Evolutionary conservation across 2,329 filamentous ascomycete species (phyloP), one percentile per base, ranked within the genome.

Genomic region (Sporothrix pseudoabietina): DNA sequence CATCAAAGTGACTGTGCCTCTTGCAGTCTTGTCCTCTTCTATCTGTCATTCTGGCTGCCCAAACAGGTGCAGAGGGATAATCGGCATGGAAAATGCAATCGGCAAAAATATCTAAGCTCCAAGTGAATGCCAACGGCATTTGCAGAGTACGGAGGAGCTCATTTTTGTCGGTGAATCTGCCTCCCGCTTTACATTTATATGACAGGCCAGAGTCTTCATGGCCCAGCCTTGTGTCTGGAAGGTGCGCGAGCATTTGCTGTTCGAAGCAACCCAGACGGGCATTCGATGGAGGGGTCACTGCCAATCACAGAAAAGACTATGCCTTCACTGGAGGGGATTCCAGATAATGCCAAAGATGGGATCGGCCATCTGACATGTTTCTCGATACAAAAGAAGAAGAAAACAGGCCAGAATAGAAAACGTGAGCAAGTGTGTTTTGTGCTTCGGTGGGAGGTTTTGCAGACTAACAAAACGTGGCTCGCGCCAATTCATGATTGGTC

Each of bases 401-500:
- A 5, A 49, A n/a, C 2, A 41, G 14, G 16, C 2, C 49, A 49
- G 35, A 47, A 68, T 26, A 44, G 19, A 44, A 47, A 68, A 68
- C 41, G 44, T 49, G 65, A 52, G 49, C n/a, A 26, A 7, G 41
- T 47, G 16, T 4, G n/a, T 41, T 22, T 9, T 39, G 7, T 39
- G 57, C 57, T 61, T 39, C 19, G 19, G 35, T 26, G 8, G 19
- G 19, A 61, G 12, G 44, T 32, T 61, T 61, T n/a, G 32, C 16
- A 19, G 32, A 16, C 61, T 26, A 47, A 39, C 39, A 30, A 19
- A 66, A 66, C 61, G 61, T 66, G 61, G 61, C 61, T 44, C 61
- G 61, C 61, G 61, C 61, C 61, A 47, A 30, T 66, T 47, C 39
- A 16, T 66, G 61, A 66, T 66, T 66, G 61, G 61, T 66, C 61